Evolutionary conservation across 1,284 basidiomycete genomes (phyloP), one percentile per base, ranked within the genome.

Genomic region (Cerrena zonata): DNA sequence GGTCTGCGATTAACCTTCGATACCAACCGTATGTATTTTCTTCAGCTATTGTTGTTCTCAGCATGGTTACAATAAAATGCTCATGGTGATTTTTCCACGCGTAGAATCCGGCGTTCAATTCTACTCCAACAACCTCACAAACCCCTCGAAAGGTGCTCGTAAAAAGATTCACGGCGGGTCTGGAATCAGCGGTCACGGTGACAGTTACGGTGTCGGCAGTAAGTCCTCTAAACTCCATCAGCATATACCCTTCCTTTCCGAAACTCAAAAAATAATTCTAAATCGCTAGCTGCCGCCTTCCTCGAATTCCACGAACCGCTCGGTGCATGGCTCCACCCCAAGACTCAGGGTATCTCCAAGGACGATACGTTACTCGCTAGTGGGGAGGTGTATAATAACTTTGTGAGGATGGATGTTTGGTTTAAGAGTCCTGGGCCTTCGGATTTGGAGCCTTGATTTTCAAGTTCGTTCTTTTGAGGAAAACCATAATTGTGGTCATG

Each of bases 131-230:
- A 79, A 76, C 51, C 67, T 77, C 44, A 68, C 80, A 11, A 64
- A 73, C 45, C 62, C 71, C 23, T 62, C 62, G 11, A 72, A 69
- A 30, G 80, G 76, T 23, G 75, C 80, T 36, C 73, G 80, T 45
- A 88, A 89, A 71, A 80, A 77, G 64, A 84, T 86, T 36, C 86
- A 89, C 58, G 84, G 86, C 21, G 85, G 85, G 1, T 79, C 78
- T n/a, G 83, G 82, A 25, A 69, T 71, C n/a, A 65, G 65, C 46
- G 77, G 70, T 25, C 58, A 69, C n/a, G 80, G 79, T 0, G 80
- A 84, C 56, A 78, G 81, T 10, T 89, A 88, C 61, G 68, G 68
- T 26, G 70, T 76, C 12, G 75, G 75, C 45, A 76, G 83, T 84
- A 64, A 53, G 77, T 58, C 11, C 24, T 30, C 4, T 24, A n/a